Evolutionary conservation across 2,329 filamentous ascomycete species (phyloP).

Genomic region (Neonectria sp.): DNA sequence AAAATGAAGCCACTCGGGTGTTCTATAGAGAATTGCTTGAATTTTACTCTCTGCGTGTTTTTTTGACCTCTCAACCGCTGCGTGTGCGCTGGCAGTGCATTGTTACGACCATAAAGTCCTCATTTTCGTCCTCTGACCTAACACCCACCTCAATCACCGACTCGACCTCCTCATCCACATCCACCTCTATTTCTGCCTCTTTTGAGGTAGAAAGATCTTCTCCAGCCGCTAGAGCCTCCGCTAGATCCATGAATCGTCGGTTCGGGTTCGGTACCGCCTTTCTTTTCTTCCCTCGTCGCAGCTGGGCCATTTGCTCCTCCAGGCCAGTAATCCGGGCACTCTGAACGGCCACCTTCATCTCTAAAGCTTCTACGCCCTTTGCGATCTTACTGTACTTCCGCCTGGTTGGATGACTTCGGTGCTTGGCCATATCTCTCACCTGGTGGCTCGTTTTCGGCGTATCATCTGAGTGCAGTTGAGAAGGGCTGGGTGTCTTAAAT

Average conservation of each 20-base stretch:
- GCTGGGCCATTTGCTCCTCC: conserved; percentile 25
- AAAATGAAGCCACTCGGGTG: conserved; percentile 1
- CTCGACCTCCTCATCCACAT: conserved; percentile 4
- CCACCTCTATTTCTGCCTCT: not conserved
- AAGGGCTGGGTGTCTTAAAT: too few relatives aligned
- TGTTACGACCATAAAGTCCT: conserved; percentile 4
- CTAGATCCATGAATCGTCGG: conserved; percentile 20
- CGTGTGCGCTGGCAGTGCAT: conserved; percentile 1
- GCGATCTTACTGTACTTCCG: too few relatives aligned
- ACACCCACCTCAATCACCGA: conserved; percentile 15
- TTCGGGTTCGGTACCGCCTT: conserved; percentile 30
- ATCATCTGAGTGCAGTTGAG: too few relatives aligned
- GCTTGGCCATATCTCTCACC: too few relatives aligned
- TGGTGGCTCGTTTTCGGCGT: too few relatives aligned
- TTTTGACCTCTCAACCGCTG: not conserved
- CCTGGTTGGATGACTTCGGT: too few relatives aligned
- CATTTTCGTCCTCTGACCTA: conserved; percentile 1
- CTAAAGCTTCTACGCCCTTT: too few relatives aligned
- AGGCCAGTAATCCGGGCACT: conserved; percentile 17
- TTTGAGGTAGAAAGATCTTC: conserved; percentile 7
- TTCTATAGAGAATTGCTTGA: conserved; percentile 6
- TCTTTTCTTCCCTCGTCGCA: conserved; percentile 31
- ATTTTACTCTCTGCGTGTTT: not conserved
- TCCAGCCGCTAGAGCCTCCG: conserved; percentile 20
- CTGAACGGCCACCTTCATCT: conserved; percentile 15